Evolutionary conservation across 176 grass and related monocot genomes (phyloP).

Genomic region (Avena eriantha): DNA sequence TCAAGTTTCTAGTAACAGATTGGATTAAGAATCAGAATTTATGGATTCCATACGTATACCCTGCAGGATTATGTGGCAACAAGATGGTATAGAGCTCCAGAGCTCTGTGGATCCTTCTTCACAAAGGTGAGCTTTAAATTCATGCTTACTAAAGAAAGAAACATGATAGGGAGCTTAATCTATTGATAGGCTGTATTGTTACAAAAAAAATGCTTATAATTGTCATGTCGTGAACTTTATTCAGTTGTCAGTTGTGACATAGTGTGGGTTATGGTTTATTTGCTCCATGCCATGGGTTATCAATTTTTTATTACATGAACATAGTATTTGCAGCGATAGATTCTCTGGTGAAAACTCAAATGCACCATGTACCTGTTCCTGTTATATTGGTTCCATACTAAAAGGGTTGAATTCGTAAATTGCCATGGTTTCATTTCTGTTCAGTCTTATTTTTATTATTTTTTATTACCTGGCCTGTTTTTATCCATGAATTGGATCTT

Average conservation of each 20-base stretch:
- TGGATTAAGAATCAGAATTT: conserved; percentile 26
- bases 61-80: conserved; percentile 99
- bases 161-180: background rate
- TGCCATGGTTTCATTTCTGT: background rate
- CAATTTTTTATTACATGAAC: background rate
- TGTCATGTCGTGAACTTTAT: conserved; percentile 11
- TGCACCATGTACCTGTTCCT: background rate
- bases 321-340: background rate
- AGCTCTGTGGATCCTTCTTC: conserved; percentile 98
- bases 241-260: background rate
- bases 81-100: conserved; percentile 99
- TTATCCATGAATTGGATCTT: conserved; percentile 16
- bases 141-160: conserved; percentile 2
- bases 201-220: background rate
- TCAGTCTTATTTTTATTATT: background rate
- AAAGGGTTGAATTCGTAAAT: background rate
- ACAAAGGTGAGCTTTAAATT: conserved; percentile 62
- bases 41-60: conserved; percentile 10
- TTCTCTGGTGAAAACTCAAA: conserved; percentile 13
- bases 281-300: background rate
- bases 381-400: background rate
- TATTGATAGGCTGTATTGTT: background rate
- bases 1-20: background rate
- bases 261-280: conserved; percentile 4
- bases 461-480: background rate